A percentile compares a stretch with the other conserved stretches of the same genome.
phyloP scores from a whole-genome alignment of 192 early-diverging fungal genomes.

The Coemansia sp. region DNA sequence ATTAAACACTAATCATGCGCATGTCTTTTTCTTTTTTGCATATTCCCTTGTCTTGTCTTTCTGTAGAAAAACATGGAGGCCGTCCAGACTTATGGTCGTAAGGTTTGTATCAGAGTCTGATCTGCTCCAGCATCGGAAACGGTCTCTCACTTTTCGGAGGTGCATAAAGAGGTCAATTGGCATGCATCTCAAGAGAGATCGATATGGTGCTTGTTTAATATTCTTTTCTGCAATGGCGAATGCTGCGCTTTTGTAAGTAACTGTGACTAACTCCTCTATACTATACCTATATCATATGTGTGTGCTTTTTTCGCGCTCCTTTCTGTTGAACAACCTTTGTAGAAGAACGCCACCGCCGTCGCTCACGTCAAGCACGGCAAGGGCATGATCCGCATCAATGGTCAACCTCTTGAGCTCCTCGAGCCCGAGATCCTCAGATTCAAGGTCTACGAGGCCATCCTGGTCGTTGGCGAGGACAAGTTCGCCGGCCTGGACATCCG shows the following conservation, averaged over 20 bases:
- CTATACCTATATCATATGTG: too few species aligned
- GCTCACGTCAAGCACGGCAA: slow-evolving; percentile 97
- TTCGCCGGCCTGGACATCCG: slow-evolving; percentile 97
- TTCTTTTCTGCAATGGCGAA: too few species aligned
- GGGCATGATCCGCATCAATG: slow-evolving; percentile 98
- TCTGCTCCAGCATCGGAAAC: too few species aligned
- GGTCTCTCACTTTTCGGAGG: too few species aligned
- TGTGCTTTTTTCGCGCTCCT: not conserved
- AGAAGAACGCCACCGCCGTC: slow-evolving; percentile 99
- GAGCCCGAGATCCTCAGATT: slow-evolving; percentile 96
- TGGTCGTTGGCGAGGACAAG: slow-evolving; percentile 92
- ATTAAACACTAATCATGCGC: too few species aligned
- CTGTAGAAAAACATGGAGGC: slow-evolving; percentile 54
- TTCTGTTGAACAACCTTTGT: not conserved
- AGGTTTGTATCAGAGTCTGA: slow-evolving; percentile 30
- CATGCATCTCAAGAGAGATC: too few species aligned
- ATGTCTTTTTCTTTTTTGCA: not conserved
- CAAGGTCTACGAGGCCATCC: slow-evolving; percentile 99
- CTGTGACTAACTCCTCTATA: too few species aligned
- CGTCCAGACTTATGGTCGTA: slow-evolving; percentile 56
- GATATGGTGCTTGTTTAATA: too few species aligned
- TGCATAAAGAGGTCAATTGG: too few species aligned
- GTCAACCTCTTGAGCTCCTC: slow-evolving; percentile 90
- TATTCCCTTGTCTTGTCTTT: not conserved
- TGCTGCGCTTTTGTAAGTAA: too few species aligned